phyloP scores from a whole-genome alignment of 2,329 filamentous ascomycete species.

The Septoria linicola region DNA sequence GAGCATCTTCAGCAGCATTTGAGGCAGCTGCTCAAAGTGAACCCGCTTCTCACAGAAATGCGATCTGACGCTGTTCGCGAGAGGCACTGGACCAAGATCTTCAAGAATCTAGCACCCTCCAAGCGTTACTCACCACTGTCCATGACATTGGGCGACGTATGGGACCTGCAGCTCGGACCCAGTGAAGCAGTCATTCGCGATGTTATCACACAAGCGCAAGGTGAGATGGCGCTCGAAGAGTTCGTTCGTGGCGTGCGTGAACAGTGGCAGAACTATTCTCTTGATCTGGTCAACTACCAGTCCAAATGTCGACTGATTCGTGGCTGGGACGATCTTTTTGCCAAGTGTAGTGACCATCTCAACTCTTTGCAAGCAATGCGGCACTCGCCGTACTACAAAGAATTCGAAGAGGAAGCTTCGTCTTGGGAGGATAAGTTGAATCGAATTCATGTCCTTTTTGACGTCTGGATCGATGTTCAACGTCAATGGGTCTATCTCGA shows the following conservation, averaged over 20 bases:
- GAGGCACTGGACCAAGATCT: constrained; percentile 96
- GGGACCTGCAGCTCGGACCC: constrained; percentile 88
- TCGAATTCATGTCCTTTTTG: constrained; percentile 93
- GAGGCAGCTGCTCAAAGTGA: constrained; percentile 85
- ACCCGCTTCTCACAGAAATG: constrained; percentile 80
- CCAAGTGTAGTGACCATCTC: constrained; percentile 96
- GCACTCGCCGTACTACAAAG: constrained; percentile 98
- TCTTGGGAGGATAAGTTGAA: constrained; percentile 98
- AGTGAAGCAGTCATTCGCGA: constrained; percentile 86
- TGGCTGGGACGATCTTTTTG: constrained; percentile 96
- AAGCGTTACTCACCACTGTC: constrained; percentile 92
- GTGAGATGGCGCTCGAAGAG: constrained; percentile 97
- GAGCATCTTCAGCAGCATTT: constrained; percentile 94
- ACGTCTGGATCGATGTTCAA: constrained; percentile 99
- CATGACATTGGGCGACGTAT: constrained; percentile 96
- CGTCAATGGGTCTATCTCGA: constrained; percentile 99
- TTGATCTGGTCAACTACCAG: constrained; percentile 95
- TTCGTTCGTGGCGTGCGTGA: constrained; percentile 96
- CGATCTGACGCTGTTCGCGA: constrained; percentile 97
- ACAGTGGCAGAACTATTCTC: constrained; percentile 90
- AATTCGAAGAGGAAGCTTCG: constrained; percentile 96
- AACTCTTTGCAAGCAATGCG: constrained; percentile 98
- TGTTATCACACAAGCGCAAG: constrained; percentile 92
- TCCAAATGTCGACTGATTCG: constrained; percentile 97
- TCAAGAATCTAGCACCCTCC: constrained; percentile 88